These are phyloP conservation scores for Ogataea paradorogensis DNA, from an alignment of 805 yeast genomes.

Conservation along the genomic window DNA sequence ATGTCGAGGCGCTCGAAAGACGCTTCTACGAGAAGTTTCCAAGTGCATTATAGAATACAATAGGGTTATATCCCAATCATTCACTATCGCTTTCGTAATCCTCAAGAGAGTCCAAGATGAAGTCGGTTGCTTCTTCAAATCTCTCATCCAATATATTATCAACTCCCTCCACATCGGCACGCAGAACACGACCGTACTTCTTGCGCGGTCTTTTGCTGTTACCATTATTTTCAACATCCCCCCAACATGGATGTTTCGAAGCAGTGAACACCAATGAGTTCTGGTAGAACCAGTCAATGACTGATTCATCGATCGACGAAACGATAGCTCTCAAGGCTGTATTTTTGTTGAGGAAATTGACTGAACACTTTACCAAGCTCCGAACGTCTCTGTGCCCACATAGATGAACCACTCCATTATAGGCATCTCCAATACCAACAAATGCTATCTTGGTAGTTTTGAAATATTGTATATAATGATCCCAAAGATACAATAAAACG, in stretches of 20 bases:
- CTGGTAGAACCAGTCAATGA: slow-evolving; percentile 88
- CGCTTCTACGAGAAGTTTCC: slow-evolving; percentile 60
- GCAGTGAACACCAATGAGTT: slow-evolving; percentile 82
- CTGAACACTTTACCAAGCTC: slow-evolving; percentile 63
- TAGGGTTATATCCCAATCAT: slow-evolving; percentile 13
- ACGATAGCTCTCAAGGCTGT: slow-evolving; percentile 73
- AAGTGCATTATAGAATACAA: slow-evolving; percentile 42
- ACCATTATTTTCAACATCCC: slow-evolving; percentile 34
- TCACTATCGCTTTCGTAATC: slow-evolving; percentile 50
- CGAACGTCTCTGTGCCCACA: slow-evolving; percentile 77
- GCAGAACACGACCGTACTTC: slow-evolving; percentile 86
- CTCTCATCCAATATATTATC: slow-evolving; percentile 76
- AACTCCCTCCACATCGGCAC: slow-evolving; percentile 68
- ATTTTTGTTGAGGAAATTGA: slow-evolving; percentile 64
- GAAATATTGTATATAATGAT: slow-evolving; percentile 78
- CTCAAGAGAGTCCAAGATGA: slow-evolving; percentile 74
- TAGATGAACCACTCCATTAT: slow-evolving; percentile 80
- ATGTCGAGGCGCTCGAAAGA: slow-evolving; percentile 57
- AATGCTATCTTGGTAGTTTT: slow-evolving; percentile 68
- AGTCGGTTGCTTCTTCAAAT: slow-evolving; percentile 83
- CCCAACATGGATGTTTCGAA: slow-evolving; percentile 78
- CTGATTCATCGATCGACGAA: slow-evolving; percentile 83
- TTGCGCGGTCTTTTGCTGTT: slow-evolving; percentile 71
- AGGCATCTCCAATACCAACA: slow-evolving; percentile 87
- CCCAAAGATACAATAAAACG: slow-evolving; percentile 79